A percentile compares a stretch with the other conserved stretches of the same genome.
These are phyloP conservation scores for Arabidopsis suecica DNA, from an alignment of 345 rosid genomes.

Conservation along the genomic window DNA sequence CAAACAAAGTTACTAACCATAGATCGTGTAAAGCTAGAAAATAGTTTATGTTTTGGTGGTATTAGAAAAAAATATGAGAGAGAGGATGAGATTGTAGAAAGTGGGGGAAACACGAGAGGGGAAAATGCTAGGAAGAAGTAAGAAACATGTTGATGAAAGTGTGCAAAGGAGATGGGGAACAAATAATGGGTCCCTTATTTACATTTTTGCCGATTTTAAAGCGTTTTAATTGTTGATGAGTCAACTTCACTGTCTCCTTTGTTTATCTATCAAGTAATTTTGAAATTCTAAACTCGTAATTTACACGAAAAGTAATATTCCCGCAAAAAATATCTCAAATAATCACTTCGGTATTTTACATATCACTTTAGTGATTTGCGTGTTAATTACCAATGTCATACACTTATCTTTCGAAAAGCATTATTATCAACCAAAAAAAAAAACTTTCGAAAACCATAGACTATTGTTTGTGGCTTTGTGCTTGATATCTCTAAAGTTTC, in stretches of 20 bases:
- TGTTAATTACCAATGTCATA: not conserved
- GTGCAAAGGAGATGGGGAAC: conserved; percentile 61
- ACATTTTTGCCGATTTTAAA: conserved; percentile 38
- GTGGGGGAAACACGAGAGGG: conserved; percentile 3
- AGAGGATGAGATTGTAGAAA: not conserved
- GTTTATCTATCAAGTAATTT: conserved; percentile 41
- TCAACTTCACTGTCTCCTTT: conserved; percentile 65
- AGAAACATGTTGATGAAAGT: conserved; percentile 48
- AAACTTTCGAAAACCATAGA: not conserved
- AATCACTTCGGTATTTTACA: conserved; percentile 19
- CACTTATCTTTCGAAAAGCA: too few relatives aligned
- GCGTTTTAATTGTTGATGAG: conserved; percentile 57
- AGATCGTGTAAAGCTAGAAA: not conserved
- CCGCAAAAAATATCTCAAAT: conserved; percentile 13
- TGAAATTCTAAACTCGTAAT: conserved; percentile 22
- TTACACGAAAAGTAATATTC: conserved; percentile 33
- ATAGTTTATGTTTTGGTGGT: not conserved
- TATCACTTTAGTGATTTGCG: conserved; percentile 23
- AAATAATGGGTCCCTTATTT: conserved; percentile 60
- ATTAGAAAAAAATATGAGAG: conserved; percentile 7
- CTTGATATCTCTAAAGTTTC: not conserved
- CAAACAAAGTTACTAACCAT: not conserved
- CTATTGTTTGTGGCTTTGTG: not conserved
- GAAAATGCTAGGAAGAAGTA: conserved; percentile 1
- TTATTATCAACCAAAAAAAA: too few relatives aligned